Evolutionary conservation across 2,329 filamentous ascomycete genomes (phyloP).

Genomic region (Anisogramma anomala): DNA sequence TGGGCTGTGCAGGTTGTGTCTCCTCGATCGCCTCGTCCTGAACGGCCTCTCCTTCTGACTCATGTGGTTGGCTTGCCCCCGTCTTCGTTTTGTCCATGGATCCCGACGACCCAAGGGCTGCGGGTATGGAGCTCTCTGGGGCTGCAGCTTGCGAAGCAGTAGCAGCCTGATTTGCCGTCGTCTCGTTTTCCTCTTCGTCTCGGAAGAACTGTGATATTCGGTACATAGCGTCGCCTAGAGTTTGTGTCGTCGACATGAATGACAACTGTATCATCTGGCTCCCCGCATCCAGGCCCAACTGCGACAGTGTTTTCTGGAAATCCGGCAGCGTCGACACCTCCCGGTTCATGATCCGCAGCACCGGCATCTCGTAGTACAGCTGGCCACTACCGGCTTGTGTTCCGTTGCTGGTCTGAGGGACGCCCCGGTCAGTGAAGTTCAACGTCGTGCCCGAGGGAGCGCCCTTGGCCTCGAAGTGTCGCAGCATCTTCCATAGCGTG

Average conservation of each 20-base stretch:
- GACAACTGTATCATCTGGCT: slow-evolving; percentile 66
- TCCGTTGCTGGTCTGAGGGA: slow-evolving; percentile 49
- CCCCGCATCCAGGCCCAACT: slow-evolving; percentile 78
- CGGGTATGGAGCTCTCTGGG: slow-evolving; percentile 1
- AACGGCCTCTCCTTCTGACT: not conserved
- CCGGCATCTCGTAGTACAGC: slow-evolving; percentile 78
- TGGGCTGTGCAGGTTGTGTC: not conserved
- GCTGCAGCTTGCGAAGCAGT: slow-evolving; percentile 7
- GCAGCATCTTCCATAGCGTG: slow-evolving; percentile 77
- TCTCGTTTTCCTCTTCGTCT: slow-evolving; percentile 27
- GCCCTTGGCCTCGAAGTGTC: slow-evolving; percentile 74
- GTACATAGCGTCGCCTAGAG: slow-evolving; percentile 73
- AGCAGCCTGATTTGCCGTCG: slow-evolving; percentile 12
- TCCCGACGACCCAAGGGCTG: slow-evolving; percentile 2
- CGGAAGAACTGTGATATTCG: slow-evolving; percentile 70
- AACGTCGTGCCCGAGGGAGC: slow-evolving; percentile 48
- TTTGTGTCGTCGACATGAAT: slow-evolving; percentile 65
- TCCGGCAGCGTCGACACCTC: slow-evolving; percentile 67
- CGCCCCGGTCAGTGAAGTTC: slow-evolving; percentile 75
- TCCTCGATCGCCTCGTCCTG: slow-evolving; percentile 5
- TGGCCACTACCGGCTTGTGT: slow-evolving; percentile 53
- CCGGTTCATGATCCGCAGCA: slow-evolving; percentile 71
- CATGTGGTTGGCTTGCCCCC: not conserved
- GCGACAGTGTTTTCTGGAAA: slow-evolving; percentile 77
- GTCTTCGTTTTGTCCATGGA: not conserved